Evolutionary conservation across 805 yeast species (phyloP), one percentile per base, ranked within the genome.

Genomic region (Komagataella phaffii): DNA sequence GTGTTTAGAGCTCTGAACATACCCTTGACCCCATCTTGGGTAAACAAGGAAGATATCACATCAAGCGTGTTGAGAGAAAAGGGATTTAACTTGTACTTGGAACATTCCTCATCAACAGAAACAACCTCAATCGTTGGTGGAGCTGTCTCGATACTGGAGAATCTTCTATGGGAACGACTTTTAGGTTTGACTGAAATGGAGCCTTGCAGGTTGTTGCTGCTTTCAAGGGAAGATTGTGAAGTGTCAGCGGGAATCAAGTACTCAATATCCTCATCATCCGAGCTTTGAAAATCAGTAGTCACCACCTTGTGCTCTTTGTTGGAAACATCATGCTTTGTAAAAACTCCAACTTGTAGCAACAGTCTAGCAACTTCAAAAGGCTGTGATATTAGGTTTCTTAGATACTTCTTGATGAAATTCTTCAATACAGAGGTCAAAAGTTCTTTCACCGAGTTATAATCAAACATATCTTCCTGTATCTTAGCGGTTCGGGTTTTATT

Each of bases 331-430:
- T 24, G 17, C 44, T 10, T 45, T 30, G 24, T 61, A 61, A 84
- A 82, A 36, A 75, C 77, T 3, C 95, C 95, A 12, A 87, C 84
- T 64, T 93, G 98, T 52, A 89, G 67, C 24, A 90, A 71, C 56
- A 88, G 72, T 52, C 91, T 74, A 4, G 86, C 79, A 17, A 87
- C 84, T 58, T 91, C 97, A 64, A 90, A 83, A 1, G 99, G 98
- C 65, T 93, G 97, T 17, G 87, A 77, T 7, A 86, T 62, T 36
- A 88, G 64, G 47, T 83, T 79, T 54, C 80, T 81, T 51, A 80
- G 64, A 68, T 93, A 91, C 56, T 81, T 83, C 56, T 79, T 79
- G 50, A 81, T 59, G 54, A 88, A 79, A 47, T 85, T 79, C 61
- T 75, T 71, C 21, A 80, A 65, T 53, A 88, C 70, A 45, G 81